Evolutionary conservation across 495 filamentous ascomycete species (phyloP), one percentile per base, ranked within the genome.

Genomic region (Durotheca rogersii): DNA sequence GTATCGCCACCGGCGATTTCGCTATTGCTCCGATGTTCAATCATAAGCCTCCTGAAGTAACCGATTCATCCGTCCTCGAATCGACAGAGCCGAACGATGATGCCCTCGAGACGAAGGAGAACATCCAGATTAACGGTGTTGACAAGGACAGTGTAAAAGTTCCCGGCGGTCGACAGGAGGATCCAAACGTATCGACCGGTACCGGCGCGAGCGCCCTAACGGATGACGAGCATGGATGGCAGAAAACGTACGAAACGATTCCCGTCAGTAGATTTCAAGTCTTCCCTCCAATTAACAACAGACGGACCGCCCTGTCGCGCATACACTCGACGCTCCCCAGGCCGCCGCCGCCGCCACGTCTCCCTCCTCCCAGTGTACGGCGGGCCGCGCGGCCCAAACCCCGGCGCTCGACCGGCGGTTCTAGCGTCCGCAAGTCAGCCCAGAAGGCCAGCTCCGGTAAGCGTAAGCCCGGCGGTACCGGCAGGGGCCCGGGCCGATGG

Each of bases 251-350:
- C 48, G 63, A 65, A 4, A 70, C 74, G 30, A 90, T 96, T 38
- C 88, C 90, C 0, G 78, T 87, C 1, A 84, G 78, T 23, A 79
- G 90, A 48, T 96, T 93, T 66, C 87, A 94, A 59, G 81, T 95
- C 36, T 92, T 86, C 60, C 90, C 90, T 29, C 86, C 87, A 2
- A 72, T 90, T n/a, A 85, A 81, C 16, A 66, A 62, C 17, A 62
- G 69, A 45, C 68, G 47, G 45, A 69, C 17, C 44, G 62, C 29
- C 7, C 47, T 66, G 21, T 58, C 62, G 20, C 62, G 62, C 36
- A 44, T 58, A 12, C 53, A 65, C n/a, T 56, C 62, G n/a, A 47
- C 43, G 9, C 43, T 72, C 11, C 23, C 60, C 1, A 65, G 72
- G 11, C 62, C 70, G 0, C 59, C 68, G 2, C 51, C 56, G 31